Evolutionary conservation across 306 rosid species (phyloP), one percentile per base, ranked within the genome.

Genomic region (Datisca glomerata): DNA sequence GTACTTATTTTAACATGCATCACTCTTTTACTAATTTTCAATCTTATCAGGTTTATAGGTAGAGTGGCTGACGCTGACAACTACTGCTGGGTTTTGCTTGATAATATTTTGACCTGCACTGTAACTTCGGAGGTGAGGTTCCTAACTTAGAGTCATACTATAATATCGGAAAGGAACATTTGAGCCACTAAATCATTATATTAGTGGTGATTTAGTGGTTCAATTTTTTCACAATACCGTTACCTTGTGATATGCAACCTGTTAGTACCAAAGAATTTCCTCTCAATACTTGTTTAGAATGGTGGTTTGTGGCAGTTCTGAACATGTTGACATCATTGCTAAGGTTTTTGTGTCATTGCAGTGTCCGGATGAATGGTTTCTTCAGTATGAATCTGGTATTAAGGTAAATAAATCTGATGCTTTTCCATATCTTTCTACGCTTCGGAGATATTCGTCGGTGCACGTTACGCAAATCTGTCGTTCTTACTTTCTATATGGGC

Each of bases 311-410:
- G 18, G 18, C 4, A 28, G 12, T 46, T 16, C 37, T 38, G 16
- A 24, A 49, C 17, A 17, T 51, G 12, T 27, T 8, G 24, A 20
- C 28, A 17, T 21, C 50, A 36, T 57, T 45, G 21, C 68, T 64
- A 56, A 56, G 40, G 49, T 24, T n/a, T 63, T 63, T 63, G 45
- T 44, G 21, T 54, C n/a, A n/a, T 29, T 62, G 41, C 67, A 87
- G 94, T 72, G 74, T 65, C 81, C 65, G 40, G 74, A 72, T 53
- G 94, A 80, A 55, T 83, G 89, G 89, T 57, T 77, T 43, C 76
- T 80, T 58, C 97, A 89, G 59, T 74, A 65, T 80, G 83, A 81
- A 23, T 66, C 68, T 44, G 91, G 93, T 41, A 55, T 89, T 60
- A 89, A 83, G 97, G 97, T 89, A 74, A 31, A 13, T 21, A 8